Evolutionary conservation across 1,284 basidiomycete genomes (phyloP), one percentile per base, ranked within the genome.

Genomic region (Neolentinus lepideus): DNA sequence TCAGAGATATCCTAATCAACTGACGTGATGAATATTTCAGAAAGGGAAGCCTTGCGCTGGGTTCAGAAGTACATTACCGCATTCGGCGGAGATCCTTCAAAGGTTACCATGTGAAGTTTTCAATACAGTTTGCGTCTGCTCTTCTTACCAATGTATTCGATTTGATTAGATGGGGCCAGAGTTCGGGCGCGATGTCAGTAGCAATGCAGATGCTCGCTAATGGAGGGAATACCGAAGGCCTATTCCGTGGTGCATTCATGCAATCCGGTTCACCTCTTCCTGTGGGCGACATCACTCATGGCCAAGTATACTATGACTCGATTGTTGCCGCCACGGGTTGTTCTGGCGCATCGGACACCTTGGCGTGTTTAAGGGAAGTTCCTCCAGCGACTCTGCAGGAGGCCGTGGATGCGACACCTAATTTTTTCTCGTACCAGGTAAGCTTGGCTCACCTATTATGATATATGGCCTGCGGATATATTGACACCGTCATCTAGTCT

Each of bases 351-450:
- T 51, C 52, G 0, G 71, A 77, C 57, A 71, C 72, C 0, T 62
- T 80, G 26, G 56, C 67, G 21, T 80, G 77, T 53, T 67, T 80
- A 45, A 69, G 74, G n/a, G 57, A 57, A 12, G 69, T 69, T 1
- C 67, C 71, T 1, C 68, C 63, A 35, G 63, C 62, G 1, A 60
- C 52, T 46, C 57, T 74, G 25, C 64, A 66, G 56, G 60, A 54
- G 2, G 72, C 72, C 1, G 65, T 72, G 25, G 62, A 71, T 53
- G n/a, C 55, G 2, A 59, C 63, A 10, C 68, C 71, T 0, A 57
- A 59, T 10, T 54, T 69, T 8, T 62, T 66, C 46, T 56, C 60
- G 2, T 67, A 65, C 24, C 63, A 66, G 58, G 69, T 70, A 48
- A 3, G 52, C 55, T 54, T n/a, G 12, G 33, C 29, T 24, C 6